phyloP scores from a whole-genome alignment of 2,329 filamentous ascomycete genomes.

The Colletotrichum spaethianum region DNA sequence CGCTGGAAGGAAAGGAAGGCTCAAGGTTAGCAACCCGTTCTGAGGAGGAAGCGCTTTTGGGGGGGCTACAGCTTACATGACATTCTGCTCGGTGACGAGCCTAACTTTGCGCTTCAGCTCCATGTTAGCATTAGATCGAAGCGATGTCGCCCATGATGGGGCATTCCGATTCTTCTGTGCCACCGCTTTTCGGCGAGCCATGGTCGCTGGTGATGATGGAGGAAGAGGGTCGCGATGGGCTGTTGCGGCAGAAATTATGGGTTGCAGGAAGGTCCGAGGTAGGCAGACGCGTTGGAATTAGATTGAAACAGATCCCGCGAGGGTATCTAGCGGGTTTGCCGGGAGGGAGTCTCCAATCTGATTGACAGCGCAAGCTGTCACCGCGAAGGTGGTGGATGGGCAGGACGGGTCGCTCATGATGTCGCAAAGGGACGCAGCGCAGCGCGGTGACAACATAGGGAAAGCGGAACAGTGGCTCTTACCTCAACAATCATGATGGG shows the following conservation, averaged over 20 bases:
- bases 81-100: conserved; percentile 91
- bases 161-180: not conserved
- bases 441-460: not conserved
- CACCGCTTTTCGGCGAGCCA: not conserved
- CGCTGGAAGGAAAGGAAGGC: conserved; percentile 60
- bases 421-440: conserved; percentile 6
- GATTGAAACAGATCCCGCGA: not conserved
- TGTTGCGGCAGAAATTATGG: not conserved
- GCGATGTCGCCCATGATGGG: not conserved
- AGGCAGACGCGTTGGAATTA: not conserved
- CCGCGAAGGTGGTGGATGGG: conserved; percentile 5
- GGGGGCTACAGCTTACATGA: conserved; percentile 73
- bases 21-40: conserved; percentile 42
- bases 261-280: not conserved
- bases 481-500: conserved; percentile 52
- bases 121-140: conserved; percentile 31
- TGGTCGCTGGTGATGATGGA: not conserved
- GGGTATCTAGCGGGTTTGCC: not conserved
- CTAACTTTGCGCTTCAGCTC: conserved; percentile 85
- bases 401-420: not conserved
- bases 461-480: conserved; percentile 35
- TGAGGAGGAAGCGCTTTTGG: conserved; percentile 7
- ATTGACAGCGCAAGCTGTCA: conserved; percentile 24
- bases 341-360: not conserved
- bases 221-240: not conserved